Evolutionary conservation across 2,329 filamentous ascomycete species (phyloP), one percentile per base, ranked within the genome.

Genomic region (Aureobasidium sp.): DNA sequence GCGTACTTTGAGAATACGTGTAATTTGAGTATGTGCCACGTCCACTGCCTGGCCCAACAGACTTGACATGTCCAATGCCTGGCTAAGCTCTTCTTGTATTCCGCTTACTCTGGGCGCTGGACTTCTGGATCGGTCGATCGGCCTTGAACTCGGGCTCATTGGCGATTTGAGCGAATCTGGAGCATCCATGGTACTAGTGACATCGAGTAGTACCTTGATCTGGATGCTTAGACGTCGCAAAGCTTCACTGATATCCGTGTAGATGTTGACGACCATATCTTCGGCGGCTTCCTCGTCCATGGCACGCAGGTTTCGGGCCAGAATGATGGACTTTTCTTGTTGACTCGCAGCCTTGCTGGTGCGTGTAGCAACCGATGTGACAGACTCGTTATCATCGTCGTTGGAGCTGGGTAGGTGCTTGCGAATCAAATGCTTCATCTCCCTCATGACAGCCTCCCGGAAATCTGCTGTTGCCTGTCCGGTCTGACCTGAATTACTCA

Each of bases 131-230:
- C 50, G 37, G 16, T 49, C 48, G 21, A 21, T 25, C 30, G 57
- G 5, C 16, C 37, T 68, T 36, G 75, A 65, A 45, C 75, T 72
- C 41, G 76, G 73, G 3, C 72, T 63, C 47, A 73, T 74, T 1
- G 78, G 80, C 63, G 79, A 82, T 64, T 74, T 74, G 65, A 61
- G 49, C 10, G 61, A 55, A n/a, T 34, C 72, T 70, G 49, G 73
- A 36, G 78, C 72, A 21, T 82, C 79, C 57, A 89, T 81, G 13
- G 85, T 87, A 71, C 91, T 96, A 0, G 92, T 94, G 25, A 96
- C 89, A 73, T 99, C 94, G 10, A 99, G 80, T n/a, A 99, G 76
- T 10, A 97, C 86, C 73, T 99, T 99, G 61, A 94, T 89, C 72
- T 97, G 93, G 0, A 91, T 92, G 21, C 90, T 91, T 7, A 97